Conservation (phyloP, 2,329 filamentous ascomycete species). For the Arthroderma sp. region DNA sequence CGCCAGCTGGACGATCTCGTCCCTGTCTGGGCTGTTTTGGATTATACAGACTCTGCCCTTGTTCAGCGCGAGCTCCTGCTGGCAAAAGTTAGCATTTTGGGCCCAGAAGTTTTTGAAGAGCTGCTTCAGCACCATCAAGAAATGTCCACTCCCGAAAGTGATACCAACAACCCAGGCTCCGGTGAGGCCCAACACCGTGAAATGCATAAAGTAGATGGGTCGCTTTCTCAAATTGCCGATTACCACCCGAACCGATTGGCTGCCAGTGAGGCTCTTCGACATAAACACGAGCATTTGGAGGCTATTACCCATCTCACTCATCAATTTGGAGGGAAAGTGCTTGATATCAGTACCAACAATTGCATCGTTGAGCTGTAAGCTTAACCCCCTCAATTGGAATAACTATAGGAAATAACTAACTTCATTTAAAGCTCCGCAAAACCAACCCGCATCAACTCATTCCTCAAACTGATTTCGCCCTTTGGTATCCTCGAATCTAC, state of each 20-base stretch:
- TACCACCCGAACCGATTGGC: constrained; percentile 85
- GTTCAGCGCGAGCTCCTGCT: constrained; percentile 92
- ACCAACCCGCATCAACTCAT: constrained; percentile 85
- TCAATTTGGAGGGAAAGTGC: constrained; percentile 92
- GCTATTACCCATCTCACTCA: constrained; percentile 93
- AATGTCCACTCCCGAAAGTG: constrained; percentile 49
- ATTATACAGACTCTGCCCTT: constrained; percentile 84
- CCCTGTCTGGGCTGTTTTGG: constrained; percentile 93
- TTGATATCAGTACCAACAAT: constrained; percentile 97
- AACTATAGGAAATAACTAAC: constrained; percentile 16
- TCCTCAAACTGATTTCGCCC: constrained; percentile 86
- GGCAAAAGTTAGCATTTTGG: constrained; percentile 91
- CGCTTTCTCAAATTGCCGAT: constrained; percentile 38
- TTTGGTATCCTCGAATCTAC: constrained; percentile 96
- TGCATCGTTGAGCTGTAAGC: constrained; percentile 95
- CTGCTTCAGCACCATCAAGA: constrained; percentile 90
- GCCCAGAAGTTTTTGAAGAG: constrained; percentile 97
- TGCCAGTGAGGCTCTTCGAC: constrained; percentile 74
- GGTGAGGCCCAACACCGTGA: constrained; percentile 25
- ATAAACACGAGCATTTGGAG: constrained; percentile 96
- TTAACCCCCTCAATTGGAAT: neutral
- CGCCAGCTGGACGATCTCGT: constrained; percentile 93
- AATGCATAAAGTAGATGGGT: constrained; percentile 27
- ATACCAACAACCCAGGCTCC: constrained; percentile 12
- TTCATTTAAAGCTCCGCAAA: constrained; percentile 61